Evolutionary conservation across 352 stramenopile species (phyloP).

Genomic region (Pythium utonaiense): DNA sequence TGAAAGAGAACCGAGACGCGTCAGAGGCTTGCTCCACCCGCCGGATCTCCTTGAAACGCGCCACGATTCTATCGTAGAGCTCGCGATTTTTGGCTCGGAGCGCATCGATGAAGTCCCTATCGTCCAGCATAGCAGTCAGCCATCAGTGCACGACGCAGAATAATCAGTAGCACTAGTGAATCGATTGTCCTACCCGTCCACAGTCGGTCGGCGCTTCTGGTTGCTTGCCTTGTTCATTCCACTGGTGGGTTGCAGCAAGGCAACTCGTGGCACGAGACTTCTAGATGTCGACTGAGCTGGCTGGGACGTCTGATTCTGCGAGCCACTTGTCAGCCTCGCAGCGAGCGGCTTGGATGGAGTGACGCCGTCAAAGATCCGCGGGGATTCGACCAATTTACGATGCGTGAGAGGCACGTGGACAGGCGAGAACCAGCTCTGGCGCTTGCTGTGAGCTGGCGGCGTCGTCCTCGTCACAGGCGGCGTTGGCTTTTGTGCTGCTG

Average conservation of each 20-base stretch:
- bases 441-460: background rate
- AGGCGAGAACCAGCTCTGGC: slow-evolving; percentile 58
- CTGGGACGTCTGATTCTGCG: background rate
- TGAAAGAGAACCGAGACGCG: background rate
- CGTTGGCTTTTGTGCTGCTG: too few relatives aligned
- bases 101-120: slow-evolving; percentile 17
- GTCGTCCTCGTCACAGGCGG: background rate
- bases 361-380: slow-evolving; percentile 41
- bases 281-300: background rate
- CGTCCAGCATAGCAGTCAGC: background rate
- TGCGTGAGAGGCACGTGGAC: slow-evolving; percentile 57
- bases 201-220: slow-evolving; percentile 4
- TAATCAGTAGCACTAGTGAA: background rate
- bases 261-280: slow-evolving; percentile 1
- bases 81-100: slow-evolving; percentile 22
- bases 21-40: background rate
- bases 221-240: background rate
- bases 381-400: slow-evolving; percentile 55
- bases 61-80: slow-evolving; percentile 25
- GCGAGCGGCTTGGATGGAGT: slow-evolving; percentile 34
- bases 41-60: slow-evolving; percentile 14
- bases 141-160: too few relatives aligned
- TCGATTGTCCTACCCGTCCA: slow-evolving; percentile 6
- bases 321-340: slow-evolving; percentile 3
- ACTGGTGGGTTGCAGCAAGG: background rate